These are phyloP conservation scores for Microbotryum lychnidis-dioicae DNA, from an alignment of 1,284 basidiomycete species.

Conservation along the genomic window DNA sequence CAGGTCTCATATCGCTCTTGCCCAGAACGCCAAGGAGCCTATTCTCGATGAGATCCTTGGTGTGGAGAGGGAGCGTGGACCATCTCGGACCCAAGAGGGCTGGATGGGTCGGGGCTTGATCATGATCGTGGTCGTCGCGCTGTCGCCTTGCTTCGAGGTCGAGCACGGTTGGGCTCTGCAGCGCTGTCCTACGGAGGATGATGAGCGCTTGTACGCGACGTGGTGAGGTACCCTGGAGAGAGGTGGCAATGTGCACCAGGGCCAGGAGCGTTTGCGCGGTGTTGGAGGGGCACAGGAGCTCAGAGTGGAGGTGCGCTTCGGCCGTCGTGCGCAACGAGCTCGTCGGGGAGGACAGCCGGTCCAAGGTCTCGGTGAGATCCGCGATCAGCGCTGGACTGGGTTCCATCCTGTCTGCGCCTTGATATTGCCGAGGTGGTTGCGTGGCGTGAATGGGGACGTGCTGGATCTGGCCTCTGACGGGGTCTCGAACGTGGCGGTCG, in stretches of 20 bases:
- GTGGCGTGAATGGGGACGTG: too few species aligned
- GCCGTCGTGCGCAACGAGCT: neutral
- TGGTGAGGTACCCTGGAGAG: neutral
- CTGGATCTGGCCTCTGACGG: too few species aligned
- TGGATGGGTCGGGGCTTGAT: neutral
- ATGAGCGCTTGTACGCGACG: conserved; percentile 1
- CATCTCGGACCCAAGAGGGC: neutral
- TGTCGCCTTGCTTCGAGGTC: neutral
- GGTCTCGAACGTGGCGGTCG: too few species aligned
- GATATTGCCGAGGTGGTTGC: too few species aligned
- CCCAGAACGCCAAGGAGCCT: neutral
- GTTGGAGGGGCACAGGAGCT: neutral
- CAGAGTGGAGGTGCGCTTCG: conserved; percentile 1
- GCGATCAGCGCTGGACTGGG: too few species aligned
- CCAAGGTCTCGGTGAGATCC: too few species aligned
- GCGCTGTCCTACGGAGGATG: conserved; percentile 5
- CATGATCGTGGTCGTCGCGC: too few species aligned
- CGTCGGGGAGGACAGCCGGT: too few species aligned
- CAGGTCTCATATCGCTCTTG: neutral
- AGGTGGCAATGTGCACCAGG: neutral
- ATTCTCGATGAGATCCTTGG: neutral
- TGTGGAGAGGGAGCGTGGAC: neutral
- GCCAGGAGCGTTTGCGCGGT: neutral
- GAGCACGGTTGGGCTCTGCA: neutral
- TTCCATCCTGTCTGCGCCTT: too few species aligned